Conservation (phyloP, 108 stramenopile species). For the Poteriospumella lacustris region DNA sequence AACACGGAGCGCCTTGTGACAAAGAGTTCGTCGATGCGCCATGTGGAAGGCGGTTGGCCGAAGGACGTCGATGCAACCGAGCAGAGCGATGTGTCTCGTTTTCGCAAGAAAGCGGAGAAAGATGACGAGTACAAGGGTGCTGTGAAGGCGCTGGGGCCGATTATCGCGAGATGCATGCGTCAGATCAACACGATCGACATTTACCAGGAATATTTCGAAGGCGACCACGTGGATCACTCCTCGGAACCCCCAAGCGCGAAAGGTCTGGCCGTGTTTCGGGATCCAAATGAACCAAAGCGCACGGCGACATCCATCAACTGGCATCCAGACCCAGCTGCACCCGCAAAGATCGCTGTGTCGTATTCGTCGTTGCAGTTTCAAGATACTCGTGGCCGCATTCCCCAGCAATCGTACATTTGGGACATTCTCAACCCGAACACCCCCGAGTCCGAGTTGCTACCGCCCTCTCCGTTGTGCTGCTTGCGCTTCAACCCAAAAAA, state of each 20-base stretch:
- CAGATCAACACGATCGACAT: conserved; percentile 83
- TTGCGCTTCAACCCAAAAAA: conserved; percentile 76
- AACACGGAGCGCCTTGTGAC: conserved; percentile 70
- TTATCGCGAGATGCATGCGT: conserved; percentile 69
- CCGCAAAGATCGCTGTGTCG: conserved; percentile 70
- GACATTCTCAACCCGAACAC: conserved; percentile 77
- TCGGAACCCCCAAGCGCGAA: conserved; percentile 75
- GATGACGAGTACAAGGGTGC: conserved; percentile 72
- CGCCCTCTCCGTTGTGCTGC: conserved; percentile 70
- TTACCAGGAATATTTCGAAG: conserved; percentile 55
- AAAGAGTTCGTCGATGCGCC: conserved; percentile 65
- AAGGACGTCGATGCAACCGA: conserved; percentile 79
- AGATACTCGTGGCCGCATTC: conserved; percentile 58
- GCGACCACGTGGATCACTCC: conserved; percentile 55
- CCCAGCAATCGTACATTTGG: conserved; percentile 72
- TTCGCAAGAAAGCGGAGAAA: conserved; percentile 78
- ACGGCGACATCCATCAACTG: conserved; percentile 75
- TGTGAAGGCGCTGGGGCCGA: conserved; percentile 63
- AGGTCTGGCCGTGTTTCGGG: conserved; percentile 79
- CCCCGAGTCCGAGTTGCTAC: conserved; percentile 67
- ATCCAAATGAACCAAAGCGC: conserved; percentile 65
- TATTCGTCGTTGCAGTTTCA: conserved; percentile 74
- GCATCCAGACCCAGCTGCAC: conserved; percentile 70
- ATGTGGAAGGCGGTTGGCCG: conserved; percentile 81
- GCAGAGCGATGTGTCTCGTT: conserved; percentile 65